Percentiles rank a stretch among this genome's conserved stretches.
phyloP scores from a whole-genome alignment of 2,329 filamentous ascomycete species.

The Fusarium piperis region DNA sequence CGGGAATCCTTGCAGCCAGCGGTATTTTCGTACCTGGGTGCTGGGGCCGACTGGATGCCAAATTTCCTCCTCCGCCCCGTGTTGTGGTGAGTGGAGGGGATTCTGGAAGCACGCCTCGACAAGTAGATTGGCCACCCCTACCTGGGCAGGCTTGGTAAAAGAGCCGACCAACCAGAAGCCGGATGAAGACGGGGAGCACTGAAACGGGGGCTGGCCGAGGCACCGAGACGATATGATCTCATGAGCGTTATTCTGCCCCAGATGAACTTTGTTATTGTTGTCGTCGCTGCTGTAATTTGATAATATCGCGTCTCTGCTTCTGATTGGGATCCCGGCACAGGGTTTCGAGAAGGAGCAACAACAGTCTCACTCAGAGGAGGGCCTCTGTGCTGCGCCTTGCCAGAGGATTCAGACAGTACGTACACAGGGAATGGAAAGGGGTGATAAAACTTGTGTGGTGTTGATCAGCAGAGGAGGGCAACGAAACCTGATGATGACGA shows the following conservation, averaged over 20 bases:
- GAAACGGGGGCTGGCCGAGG: constrained; percentile 19
- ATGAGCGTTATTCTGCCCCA: constrained; percentile 10
- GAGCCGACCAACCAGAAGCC: constrained; percentile 28
- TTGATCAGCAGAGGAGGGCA: constrained; percentile 20
- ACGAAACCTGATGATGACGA: constrained; percentile 24
- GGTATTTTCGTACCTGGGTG: constrained; percentile 34
- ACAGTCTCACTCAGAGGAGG: constrained; percentile 2
- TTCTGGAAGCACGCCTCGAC: constrained; percentile 43
- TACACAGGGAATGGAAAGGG: not conserved
- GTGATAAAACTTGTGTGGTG: constrained; percentile 15
- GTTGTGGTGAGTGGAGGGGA: constrained; percentile 20
- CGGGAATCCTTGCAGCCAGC: constrained; percentile 33
- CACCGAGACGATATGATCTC: constrained; percentile 15
- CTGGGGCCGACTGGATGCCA: constrained; percentile 13
- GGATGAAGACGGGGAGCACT: constrained; percentile 11
- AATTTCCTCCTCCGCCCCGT: constrained; percentile 13
- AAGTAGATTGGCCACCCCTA: constrained; percentile 26
- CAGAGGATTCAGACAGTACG: not conserved
- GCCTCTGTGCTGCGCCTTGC: constrained; percentile 14
- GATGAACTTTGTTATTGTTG: constrained; percentile 22
- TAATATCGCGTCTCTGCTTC: constrained; percentile 1
- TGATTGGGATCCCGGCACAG: not conserved
- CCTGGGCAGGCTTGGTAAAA: constrained; percentile 26
- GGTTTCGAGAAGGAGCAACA: not conserved
- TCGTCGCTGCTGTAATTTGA: constrained; percentile 14